A percentile compares a stretch with the other conserved stretches of the same genome.
phyloP scores from a whole-genome alignment of 202 grass and related monocot genomes.

The Musa balbisiana region DNA sequence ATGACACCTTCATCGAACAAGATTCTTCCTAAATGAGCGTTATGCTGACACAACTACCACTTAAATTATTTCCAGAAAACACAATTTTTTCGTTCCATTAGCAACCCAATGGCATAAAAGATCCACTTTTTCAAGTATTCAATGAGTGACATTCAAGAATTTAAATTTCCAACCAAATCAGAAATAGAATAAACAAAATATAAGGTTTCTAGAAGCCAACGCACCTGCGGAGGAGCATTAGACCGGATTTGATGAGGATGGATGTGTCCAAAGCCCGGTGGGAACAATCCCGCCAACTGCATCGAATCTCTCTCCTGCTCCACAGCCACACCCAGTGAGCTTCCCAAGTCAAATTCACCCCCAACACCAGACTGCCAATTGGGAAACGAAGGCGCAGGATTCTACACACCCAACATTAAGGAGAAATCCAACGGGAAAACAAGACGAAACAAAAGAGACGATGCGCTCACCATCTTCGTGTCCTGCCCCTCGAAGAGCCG shows the following conservation, averaged over 20 bases:
- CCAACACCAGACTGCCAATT: neutral
- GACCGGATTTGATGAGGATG: slow-evolving; percentile 61
- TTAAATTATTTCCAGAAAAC: no score
- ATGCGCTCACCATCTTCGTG: slow-evolving; percentile 31
- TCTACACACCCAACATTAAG: neutral
- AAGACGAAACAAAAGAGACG: slow-evolving; percentile 20
- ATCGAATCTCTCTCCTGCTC: slow-evolving; percentile 65
- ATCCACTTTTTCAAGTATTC: neutral
- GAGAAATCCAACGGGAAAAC: neutral
- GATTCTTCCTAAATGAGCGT: no score
- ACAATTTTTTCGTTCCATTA: neutral
- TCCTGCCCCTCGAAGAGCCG: slow-evolving; percentile 42
- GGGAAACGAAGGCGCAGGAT: neutral
- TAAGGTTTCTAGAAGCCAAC: neutral
- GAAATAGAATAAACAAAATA: neutral
- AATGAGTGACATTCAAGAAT: neutral
- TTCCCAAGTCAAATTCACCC: neutral
- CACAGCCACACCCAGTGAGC: slow-evolving; percentile 7
- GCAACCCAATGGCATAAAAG: neutral
- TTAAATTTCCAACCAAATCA: neutral
- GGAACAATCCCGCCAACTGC: slow-evolving; percentile 60
- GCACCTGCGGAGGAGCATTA: slow-evolving; percentile 39
- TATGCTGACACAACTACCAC: no score
- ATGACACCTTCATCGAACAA: no score
- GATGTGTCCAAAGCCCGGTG: slow-evolving; percentile 56